Percentiles rank a stretch among this genome's conserved stretches.
Conservation (phyloP, 1,284 basidiomycete species). For the Cutaneotrichosporon mucoides region DNA sequence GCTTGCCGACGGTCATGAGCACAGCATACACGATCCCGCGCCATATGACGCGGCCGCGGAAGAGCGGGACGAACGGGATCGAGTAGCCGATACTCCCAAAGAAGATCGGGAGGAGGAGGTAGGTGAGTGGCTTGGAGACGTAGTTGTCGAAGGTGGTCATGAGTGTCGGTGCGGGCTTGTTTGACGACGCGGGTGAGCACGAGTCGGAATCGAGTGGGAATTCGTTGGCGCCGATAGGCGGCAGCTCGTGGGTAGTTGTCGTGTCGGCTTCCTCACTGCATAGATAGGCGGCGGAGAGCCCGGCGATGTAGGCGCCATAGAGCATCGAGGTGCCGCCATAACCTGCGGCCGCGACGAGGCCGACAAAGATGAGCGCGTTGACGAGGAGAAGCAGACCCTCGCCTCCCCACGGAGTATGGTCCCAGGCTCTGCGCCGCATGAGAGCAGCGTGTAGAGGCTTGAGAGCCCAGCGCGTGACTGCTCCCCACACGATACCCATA, state of each 20-base stretch:
- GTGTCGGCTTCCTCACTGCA: constrained; percentile 11
- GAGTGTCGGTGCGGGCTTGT: neutral
- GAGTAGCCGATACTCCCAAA: constrained; percentile 58
- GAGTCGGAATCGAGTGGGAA: too few relatives aligned
- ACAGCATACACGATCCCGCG: constrained; percentile 53
- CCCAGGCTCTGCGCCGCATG: neutral
- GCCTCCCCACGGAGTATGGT: constrained; percentile 12
- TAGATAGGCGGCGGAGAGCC: constrained; percentile 39
- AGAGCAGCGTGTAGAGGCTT: neutral
- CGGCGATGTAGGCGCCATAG: constrained; percentile 53
- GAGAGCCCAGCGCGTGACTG: constrained; percentile 14
- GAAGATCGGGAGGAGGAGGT: constrained; percentile 56
- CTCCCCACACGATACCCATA: constrained; percentile 18
- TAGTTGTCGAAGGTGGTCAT: constrained; percentile 39
- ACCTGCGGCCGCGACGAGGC: constrained; percentile 31
- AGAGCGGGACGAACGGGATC: constrained; percentile 56
- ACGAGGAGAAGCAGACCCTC: constrained; percentile 27
- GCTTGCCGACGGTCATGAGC: constrained; percentile 55
- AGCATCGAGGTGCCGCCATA: constrained; percentile 51
- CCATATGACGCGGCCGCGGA: constrained; percentile 54
- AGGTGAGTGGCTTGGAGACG: constrained; percentile 45
- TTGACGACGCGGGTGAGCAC: too few relatives aligned
- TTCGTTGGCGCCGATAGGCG: too few relatives aligned
- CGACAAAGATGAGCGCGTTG: constrained; percentile 37
- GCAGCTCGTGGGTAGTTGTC: neutral